Evolutionary conservation across 345 rosid genomes (phyloP), one percentile per base, ranked within the genome.

Genomic region (Arabidopsis suecica): DNA sequence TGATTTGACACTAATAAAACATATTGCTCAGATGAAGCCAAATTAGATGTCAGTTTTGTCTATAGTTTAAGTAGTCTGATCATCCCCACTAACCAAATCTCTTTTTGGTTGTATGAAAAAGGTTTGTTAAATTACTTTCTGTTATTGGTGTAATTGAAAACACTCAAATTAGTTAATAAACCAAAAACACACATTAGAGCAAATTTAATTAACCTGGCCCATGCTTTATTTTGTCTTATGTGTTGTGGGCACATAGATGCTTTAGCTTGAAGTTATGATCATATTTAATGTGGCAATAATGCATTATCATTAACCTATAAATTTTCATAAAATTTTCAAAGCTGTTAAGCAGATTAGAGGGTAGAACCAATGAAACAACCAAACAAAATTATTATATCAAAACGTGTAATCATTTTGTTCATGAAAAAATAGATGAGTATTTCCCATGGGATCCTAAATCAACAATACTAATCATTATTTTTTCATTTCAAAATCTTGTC

Each of bases 331-430:
- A 37, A 48, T 14, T 55, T 57, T 65, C 61, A 71, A 71, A 71
- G 72, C 40, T 71, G 62, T 77, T 77, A 71, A 71, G 68, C 56
- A 77, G 55, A 63, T 37, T 71, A 47, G 61, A 71, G 48, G 51
- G 72, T 59, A 65, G 65, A 65, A 28, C 61, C 72, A 72, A 53
- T 60, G 64, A 69, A 54, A 61, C 13, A 60, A 32, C n/a, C 41
- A 67, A 59, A 38, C 33, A 69, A 56, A 49, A 22, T 40, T 13
- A 28, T 54, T 3, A 63, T 28, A 63, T 64, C 72, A 57, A 70
- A 61, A 77, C 50, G 53, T 63, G 80, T 72, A 72, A 78, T 78
- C 69, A 78, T 78, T 73, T 78, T 54, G 78, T 72, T 78, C 69
- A 72, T 53, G 48, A 64, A 72, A 78, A 67, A 50, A 69, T 62